These are phyloP conservation scores for Cyberlindnera misumaiensis DNA, from an alignment of 805 yeast genomes.

Conservation along the genomic window DNA sequence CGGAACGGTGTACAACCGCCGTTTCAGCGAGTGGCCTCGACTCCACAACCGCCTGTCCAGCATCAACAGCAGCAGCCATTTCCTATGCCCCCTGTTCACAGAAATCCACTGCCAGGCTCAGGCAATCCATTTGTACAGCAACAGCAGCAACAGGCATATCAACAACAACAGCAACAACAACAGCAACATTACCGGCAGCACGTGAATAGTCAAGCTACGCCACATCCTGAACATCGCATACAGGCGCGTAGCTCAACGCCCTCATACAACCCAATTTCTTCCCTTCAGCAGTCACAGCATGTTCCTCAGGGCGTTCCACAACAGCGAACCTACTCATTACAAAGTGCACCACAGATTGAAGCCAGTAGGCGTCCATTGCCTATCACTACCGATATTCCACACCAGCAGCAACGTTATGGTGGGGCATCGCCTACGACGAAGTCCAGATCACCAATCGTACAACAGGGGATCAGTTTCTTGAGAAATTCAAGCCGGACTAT, in stretches of 20 bases:
- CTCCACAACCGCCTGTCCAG: no score
- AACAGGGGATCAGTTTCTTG: constrained; percentile 32
- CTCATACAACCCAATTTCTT: neutral
- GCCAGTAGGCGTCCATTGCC: constrained; percentile 6
- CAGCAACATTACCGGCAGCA: constrained; percentile 15
- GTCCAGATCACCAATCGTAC: constrained; percentile 28
- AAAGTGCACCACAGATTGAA: neutral
- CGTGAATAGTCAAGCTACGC: neutral
- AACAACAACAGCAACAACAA: constrained; percentile 10
- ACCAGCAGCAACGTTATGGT: constrained; percentile 14
- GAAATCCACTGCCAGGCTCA: no score
- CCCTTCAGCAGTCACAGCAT: constrained; percentile 12
- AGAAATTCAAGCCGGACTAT: constrained; percentile 19
- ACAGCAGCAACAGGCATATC: constrained; percentile 6
- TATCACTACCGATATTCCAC: constrained; percentile 8
- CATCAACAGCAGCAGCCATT: no score
- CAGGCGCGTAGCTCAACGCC: no score
- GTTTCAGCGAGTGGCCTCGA: no score
- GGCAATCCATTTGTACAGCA: neutral
- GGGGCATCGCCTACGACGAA: constrained; percentile 9
- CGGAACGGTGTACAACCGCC: no score
- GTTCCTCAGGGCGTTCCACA: constrained; percentile 7
- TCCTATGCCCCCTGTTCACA: no score
- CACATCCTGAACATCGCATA: neutral
- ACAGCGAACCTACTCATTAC: constrained; percentile 2